phyloP scores from a whole-genome alignment of 805 yeast species.

The Suhomyces vadensis region DNA sequence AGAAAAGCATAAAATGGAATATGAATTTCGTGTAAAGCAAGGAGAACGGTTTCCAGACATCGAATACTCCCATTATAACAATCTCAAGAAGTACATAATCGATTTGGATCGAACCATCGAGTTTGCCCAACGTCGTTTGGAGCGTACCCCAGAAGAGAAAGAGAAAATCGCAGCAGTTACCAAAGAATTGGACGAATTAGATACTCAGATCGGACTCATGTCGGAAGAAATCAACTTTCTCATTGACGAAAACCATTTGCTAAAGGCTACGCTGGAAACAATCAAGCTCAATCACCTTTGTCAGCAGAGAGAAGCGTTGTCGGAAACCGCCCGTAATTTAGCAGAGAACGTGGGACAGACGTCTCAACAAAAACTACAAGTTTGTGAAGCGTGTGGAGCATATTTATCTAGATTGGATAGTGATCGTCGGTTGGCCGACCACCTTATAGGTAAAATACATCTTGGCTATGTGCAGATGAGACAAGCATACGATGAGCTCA shows the following conservation, averaged over 20 bases:
- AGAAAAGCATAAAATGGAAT: constrained; percentile 71
- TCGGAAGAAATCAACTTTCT: constrained; percentile 63
- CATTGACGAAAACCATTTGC: constrained; percentile 48
- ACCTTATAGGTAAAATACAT: constrained; percentile 85
- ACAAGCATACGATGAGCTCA: constrained; percentile 46
- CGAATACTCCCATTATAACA: constrained; percentile 50
- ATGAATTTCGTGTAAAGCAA: constrained; percentile 50
- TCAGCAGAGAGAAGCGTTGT: constrained; percentile 51
- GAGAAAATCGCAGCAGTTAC: constrained; percentile 56
- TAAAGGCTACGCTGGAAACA: constrained; percentile 52
- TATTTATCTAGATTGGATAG: constrained; percentile 82
- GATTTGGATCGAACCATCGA: constrained; percentile 69
- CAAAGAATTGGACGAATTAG: constrained; percentile 59
- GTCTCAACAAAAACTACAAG: constrained; percentile 88
- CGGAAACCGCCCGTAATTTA: constrained; percentile 56
- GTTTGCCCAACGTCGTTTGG: constrained; percentile 62
- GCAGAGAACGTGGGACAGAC: constrained; percentile 78
- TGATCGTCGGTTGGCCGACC: constrained; percentile 86
- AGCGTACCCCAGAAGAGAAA: constrained; percentile 74
- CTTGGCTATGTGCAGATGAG: constrained; percentile 79
- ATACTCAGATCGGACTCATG: constrained; percentile 63
- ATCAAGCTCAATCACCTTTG: constrained; percentile 45
- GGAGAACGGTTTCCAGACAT: constrained; percentile 50
- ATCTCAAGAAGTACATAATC: constrained; percentile 55
- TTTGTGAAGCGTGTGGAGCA: constrained; percentile 88